Evolutionary conservation across 2,329 filamentous ascomycete species (phyloP).

Genomic region (Coniochaeta sp.): DNA sequence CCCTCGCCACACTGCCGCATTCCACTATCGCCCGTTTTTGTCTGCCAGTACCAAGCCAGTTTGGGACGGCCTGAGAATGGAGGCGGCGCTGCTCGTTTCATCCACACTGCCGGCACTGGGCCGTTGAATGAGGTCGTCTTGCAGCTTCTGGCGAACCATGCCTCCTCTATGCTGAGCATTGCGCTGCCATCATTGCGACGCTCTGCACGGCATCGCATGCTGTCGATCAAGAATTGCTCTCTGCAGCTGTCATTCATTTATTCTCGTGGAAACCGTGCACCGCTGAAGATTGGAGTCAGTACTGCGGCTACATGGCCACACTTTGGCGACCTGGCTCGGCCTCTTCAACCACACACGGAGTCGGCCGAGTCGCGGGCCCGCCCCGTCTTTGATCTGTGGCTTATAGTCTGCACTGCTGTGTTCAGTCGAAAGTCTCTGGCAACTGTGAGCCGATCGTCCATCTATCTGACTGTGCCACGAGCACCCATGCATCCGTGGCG

Average conservation of each 20-base stretch:
- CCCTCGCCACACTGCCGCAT: conserved; percentile 1
- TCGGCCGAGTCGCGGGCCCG: not conserved
- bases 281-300: no score
- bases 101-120: not conserved
- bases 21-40: not conserved
- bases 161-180: not conserved
- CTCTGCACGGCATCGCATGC: no score
- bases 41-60: not conserved
- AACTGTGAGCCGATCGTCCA: not conserved
- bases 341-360: not conserved
- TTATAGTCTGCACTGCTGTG: not conserved
- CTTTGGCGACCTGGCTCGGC: not conserved
- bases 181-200: not conserved
- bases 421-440: not conserved
- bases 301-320: not conserved
- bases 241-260: not conserved
- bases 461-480: not conserved
- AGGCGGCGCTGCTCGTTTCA: conserved; percentile 1
- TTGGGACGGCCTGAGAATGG: not conserved
- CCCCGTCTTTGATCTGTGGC: not conserved
- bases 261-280: not conserved
- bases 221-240: not conserved
- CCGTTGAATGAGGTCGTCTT: not conserved
- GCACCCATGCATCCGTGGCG: not conserved
- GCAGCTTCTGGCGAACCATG: not conserved